phyloP scores from a whole-genome alignment of 2,329 filamentous ascomycete genomes.

The Trichoderma sp. region DNA sequence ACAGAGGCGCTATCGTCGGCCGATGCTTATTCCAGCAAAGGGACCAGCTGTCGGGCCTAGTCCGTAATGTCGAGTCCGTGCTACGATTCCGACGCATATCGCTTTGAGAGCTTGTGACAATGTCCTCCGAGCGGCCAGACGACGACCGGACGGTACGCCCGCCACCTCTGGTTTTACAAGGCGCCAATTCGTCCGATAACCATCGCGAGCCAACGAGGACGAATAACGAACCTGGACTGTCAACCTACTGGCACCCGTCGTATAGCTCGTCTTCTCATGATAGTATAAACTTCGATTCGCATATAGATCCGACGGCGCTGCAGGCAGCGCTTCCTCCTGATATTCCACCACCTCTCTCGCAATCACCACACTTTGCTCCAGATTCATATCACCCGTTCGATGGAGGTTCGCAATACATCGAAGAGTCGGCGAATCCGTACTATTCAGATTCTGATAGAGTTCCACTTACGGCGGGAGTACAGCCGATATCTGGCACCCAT shows the following conservation, averaged over 20 bases:
- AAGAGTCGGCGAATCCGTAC: slow-evolving; percentile 36
- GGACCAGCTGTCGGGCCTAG: neutral
- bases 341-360: slow-evolving; percentile 39
- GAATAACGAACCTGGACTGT: slow-evolving; percentile 46
- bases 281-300: slow-evolving; percentile 45
- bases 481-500: slow-evolving; percentile 56
- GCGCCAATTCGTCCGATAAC: slow-evolving; percentile 44
- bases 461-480: slow-evolving; percentile 57
- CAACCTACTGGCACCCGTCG: slow-evolving; percentile 56
- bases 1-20: neutral
- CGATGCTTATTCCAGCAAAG: neutral
- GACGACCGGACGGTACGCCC: slow-evolving; percentile 32
- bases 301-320: slow-evolving; percentile 55
- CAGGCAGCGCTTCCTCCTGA: slow-evolving; percentile 58
- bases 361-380: slow-evolving; percentile 31
- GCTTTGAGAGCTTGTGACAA: slow-evolving; percentile 23
- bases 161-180: slow-evolving; percentile 69
- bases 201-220: slow-evolving; percentile 7
- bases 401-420: slow-evolving; percentile 36
- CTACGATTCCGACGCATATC: neutral
- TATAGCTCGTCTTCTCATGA: slow-evolving; percentile 43
- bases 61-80: slow-evolving; percentile 1
- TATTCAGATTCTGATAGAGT: slow-evolving; percentile 59
- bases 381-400: slow-evolving; percentile 36
- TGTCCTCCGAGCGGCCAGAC: slow-evolving; percentile 35